Percentiles rank a stretch among this genome's conserved stretches.
phyloP scores from a whole-genome alignment of 164 flowering plant genomes.

The Buxus sempervirens region DNA sequence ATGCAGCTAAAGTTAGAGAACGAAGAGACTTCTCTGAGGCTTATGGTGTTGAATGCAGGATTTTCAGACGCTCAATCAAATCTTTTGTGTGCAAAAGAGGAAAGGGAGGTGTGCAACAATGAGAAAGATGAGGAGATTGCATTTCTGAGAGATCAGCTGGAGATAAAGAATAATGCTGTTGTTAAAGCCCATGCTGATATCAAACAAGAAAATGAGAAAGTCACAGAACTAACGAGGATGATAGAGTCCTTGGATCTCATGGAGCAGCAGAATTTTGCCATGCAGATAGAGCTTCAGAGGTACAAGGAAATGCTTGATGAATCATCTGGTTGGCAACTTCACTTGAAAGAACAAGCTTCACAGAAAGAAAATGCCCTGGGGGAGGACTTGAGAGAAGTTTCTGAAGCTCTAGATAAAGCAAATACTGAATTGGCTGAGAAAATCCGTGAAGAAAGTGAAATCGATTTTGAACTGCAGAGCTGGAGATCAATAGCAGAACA shows the following conservation, averaged over 20 bases:
- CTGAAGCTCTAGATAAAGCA: conserved; percentile 25
- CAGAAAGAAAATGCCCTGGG: conserved; percentile 23
- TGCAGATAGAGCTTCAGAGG: conserved; percentile 27
- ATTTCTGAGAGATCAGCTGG: conserved; percentile 21
- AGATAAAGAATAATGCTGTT: conserved; percentile 23
- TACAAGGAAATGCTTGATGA: conserved; percentile 29
- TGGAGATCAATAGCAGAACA: conserved; percentile 26
- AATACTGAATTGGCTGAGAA: conserved; percentile 31
- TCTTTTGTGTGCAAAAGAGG: conserved; percentile 9
- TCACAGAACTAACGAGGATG: conserved; percentile 13
- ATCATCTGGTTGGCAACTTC: conserved; percentile 23
- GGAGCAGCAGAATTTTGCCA: conserved; percentile 17
- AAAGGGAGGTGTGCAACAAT: conserved; percentile 8
- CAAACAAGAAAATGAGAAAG: conserved; percentile 16
- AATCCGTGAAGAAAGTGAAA: conserved; percentile 18
- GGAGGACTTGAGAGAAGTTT: conserved; percentile 23
- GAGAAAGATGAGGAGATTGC: conserved; percentile 19
- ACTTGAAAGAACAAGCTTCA: conserved; percentile 25
- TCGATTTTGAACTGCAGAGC: conserved; percentile 24
- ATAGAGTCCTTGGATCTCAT: conserved; percentile 18
- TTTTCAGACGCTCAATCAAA: conserved; percentile 24
- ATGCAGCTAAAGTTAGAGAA: conserved; percentile 24
- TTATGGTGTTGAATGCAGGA: conserved; percentile 31
- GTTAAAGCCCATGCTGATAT: conserved; percentile 21
- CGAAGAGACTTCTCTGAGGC: conserved; percentile 30